Evolutionary conservation across 2,329 filamentous ascomycete genomes (phyloP).

Genomic region (Didymella sp.): DNA sequence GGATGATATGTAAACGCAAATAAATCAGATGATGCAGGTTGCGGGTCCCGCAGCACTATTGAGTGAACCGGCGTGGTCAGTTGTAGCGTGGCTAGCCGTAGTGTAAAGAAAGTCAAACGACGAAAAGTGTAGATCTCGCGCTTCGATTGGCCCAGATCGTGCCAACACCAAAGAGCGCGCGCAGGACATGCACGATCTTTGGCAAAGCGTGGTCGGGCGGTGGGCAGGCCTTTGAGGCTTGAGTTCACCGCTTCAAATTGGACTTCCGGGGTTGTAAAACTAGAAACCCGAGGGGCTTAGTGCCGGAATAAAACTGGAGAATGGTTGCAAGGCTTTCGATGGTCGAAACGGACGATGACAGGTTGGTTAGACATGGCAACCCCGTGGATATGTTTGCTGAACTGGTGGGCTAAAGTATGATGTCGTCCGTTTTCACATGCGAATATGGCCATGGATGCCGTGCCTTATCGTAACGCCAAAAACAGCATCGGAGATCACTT

Average conservation of each 20-base stretch:
- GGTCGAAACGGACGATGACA: conserved; percentile 28
- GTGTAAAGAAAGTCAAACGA: conserved; percentile 24
- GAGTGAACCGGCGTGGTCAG: conserved; percentile 30
- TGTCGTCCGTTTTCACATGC: conserved; percentile 41
- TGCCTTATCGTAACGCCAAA: conserved; percentile 16
- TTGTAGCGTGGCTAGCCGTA: conserved; percentile 25
- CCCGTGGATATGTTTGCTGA: conserved; percentile 16
- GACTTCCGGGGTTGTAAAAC: conserved; percentile 26
- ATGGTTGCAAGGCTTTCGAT: conserved; percentile 17
- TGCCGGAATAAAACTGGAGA: conserved; percentile 36
- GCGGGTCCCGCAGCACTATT: conserved; percentile 33
- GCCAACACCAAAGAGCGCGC: conserved; percentile 26
- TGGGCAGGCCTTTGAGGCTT: conserved; percentile 31
- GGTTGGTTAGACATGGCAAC: conserved; percentile 32
- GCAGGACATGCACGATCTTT: conserved; percentile 30
- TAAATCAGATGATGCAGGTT: conserved; percentile 31
- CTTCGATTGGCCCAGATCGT: conserved; percentile 32
- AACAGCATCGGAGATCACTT: conserved; percentile 29
- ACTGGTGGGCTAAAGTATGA: conserved; percentile 27
- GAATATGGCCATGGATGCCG: conserved; percentile 8
- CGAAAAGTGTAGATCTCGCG: conserved; percentile 28
- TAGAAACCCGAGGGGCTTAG: conserved; percentile 28
- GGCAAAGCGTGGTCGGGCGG: conserved; percentile 26
- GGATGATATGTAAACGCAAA: conserved; percentile 27
- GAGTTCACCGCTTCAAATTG: conserved; percentile 41